Base-by-base conservation (phyloP, 176 grass and related monocot genomes). In the Carex pumila region DNA sequence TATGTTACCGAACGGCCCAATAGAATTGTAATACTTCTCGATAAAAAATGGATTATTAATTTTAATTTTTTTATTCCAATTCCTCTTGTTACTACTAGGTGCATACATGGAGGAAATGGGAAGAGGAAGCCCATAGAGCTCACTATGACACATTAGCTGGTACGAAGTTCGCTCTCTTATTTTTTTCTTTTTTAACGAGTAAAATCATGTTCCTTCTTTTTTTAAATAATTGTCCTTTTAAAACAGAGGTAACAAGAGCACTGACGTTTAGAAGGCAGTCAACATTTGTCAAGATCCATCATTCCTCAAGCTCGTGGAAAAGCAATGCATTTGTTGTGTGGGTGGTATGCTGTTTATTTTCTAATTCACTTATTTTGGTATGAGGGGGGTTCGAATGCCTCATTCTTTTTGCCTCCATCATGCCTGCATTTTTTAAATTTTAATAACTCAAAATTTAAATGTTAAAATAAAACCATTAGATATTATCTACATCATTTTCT, bases 101-200 rank as follows among this genome's bases (percentile, higher is more conserved):
- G 65, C 93, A 98, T 90, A 92, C 91, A 73, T 98, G 93, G 96
- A 93, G 96, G 82, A 91, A 90, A 87, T 98, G 96, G 96, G 96
- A 98, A 83, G 96, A 98, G 79, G 96, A 98, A 91, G 96, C 96
- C 77, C 90, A 86, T 49, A 85, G 88, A 84, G 93, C 94, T 89
- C 94, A 92, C 21, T 85, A 95, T 1, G 88, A 98, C 68, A 82
- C 88, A 62, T 93, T 92, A 86, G 86, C 91, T 56, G 91, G 96
- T 95, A 90, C 83, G 79, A 67, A 32, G 85, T 36, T 43, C 66
- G 6, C 58, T 9, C 63, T 83, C 3, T 14, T 7, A 4, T 17
- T 79, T 87, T 87, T 37, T 36, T 7, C 81, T 64, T 22, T 14
- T n/a, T 54, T 43, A 75, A 89, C 34, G n/a, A 25, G 34, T 54